phyloP scores from a whole-genome alignment of 2,329 filamentous ascomycete genomes.

The Aspergillus cejpii region DNA sequence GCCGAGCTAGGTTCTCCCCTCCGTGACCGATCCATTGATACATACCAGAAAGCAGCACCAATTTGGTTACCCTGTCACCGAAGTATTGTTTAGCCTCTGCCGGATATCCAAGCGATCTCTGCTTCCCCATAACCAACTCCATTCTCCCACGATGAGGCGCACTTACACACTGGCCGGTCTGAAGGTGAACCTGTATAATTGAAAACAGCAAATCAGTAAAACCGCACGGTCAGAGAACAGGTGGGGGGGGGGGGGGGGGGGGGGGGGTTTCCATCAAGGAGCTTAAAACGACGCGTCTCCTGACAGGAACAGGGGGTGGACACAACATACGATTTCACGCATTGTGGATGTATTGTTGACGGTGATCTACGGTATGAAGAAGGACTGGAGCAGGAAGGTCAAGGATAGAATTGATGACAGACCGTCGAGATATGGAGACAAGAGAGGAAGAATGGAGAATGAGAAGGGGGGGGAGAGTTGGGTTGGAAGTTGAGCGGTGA shows the following conservation, averaged over 20 bases:
- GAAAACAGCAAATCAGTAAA: constrained; percentile 30
- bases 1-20: not conserved
- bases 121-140: not conserved
- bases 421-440: constrained; percentile 19
- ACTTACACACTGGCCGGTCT: constrained; percentile 98
- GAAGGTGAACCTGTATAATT: constrained; percentile 77
- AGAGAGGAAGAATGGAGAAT: constrained; percentile 14
- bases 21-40: constrained; percentile 13
- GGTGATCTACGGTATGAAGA: constrained; percentile 2
- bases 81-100: constrained; percentile 21
- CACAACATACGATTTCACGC: constrained; percentile 61
- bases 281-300: constrained; percentile 29
- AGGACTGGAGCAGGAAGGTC: not conserved
- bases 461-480: not conserved
- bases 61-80: constrained; percentile 89
- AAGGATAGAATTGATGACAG: constrained; percentile 14
- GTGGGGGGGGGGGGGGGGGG: constrained; percentile 29
- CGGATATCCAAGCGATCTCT: not conserved
- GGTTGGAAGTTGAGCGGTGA: not conserved
- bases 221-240: constrained; percentile 23
- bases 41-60: constrained; percentile 95
- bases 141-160: constrained; percentile 1
- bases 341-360: constrained; percentile 46
- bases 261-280: constrained; percentile 27
- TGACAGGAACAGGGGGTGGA: constrained; percentile 3